A percentile compares a stretch with the other conserved stretches of the same genome.
phyloP scores from a whole-genome alignment of 768 basidiomycete species.

The Suillus variegatus region DNA sequence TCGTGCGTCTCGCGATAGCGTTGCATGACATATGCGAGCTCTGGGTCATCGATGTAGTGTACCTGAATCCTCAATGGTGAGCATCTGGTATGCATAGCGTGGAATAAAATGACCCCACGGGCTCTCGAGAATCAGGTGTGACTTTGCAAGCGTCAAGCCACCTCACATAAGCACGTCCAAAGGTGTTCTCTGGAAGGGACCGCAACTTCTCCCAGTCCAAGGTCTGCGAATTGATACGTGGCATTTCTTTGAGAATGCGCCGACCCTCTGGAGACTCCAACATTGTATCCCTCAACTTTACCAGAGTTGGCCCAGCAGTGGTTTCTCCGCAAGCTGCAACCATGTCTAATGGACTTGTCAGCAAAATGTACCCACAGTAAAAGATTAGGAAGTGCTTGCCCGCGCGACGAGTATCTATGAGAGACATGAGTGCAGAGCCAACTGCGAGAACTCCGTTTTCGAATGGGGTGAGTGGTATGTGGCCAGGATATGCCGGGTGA shows the following conservation, averaged over 20 bases:
- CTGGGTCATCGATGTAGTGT: conserved; percentile 91
- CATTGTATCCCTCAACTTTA: conserved; percentile 76
- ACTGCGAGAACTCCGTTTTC: conserved; percentile 85
- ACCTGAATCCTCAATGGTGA: conserved; percentile 53
- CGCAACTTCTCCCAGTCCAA: conserved; percentile 72
- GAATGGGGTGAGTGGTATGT: conserved; percentile 78
- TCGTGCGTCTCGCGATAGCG: conserved; percentile 98
- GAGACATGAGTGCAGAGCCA: conserved; percentile 82
- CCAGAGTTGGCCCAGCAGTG: conserved; percentile 79
- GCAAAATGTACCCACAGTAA: background rate
- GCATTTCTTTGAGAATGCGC: conserved; percentile 79
- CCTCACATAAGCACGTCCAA: conserved; percentile 83
- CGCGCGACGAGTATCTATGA: conserved; percentile 79
- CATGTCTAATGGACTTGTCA: conserved; percentile 68
- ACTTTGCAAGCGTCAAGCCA: conserved; percentile 90
- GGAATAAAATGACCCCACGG: conserved; percentile 50
- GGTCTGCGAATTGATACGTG: conserved; percentile 75
- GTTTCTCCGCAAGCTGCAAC: conserved; percentile 93
- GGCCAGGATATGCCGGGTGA: conserved; percentile 69
- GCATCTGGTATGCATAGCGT: conserved; percentile 1
- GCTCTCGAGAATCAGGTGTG: conserved; percentile 91
- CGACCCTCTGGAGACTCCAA: conserved; percentile 80
- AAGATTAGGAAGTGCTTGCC: conserved; percentile 50
- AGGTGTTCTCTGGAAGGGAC: conserved; percentile 72
- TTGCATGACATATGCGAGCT: conserved; percentile 97